These are phyloP conservation scores for Gossypium bickii DNA, from an alignment of 345 rosid species.

Conservation along the genomic window DNA sequence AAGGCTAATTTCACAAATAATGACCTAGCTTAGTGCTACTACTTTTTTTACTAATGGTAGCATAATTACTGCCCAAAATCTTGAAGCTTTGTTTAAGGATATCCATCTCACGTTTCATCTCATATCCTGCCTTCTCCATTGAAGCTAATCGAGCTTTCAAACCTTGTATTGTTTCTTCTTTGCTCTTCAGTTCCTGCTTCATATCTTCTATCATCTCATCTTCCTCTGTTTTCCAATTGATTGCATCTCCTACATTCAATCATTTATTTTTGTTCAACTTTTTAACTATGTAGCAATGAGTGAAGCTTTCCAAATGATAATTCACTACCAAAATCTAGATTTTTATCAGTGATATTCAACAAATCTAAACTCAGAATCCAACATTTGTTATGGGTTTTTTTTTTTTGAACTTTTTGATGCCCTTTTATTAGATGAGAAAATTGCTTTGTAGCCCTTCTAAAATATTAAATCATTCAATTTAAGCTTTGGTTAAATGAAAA, in stretches of 20 bases:
- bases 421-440: too few relatives aligned
- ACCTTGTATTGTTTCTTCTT: constrained; percentile 44
- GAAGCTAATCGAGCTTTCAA: constrained; percentile 38
- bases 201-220: constrained; percentile 50
- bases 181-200: constrained; percentile 44
- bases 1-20: not conserved
- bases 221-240: constrained; percentile 41
- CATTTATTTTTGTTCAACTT: too few relatives aligned
- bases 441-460: too few relatives aligned
- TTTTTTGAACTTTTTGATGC: too few relatives aligned
- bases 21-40: not conserved
- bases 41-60: not conserved
- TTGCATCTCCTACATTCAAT: constrained; percentile 35
- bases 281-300: not conserved
- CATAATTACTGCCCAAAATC: constrained; percentile 36
- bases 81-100: constrained; percentile 68
- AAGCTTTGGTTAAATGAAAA: too few relatives aligned
- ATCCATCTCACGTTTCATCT: constrained; percentile 50
- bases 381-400: too few relatives aligned
- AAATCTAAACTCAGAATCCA: too few relatives aligned
- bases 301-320: not conserved
- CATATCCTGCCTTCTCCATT: constrained; percentile 27
- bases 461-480: too few relatives aligned
- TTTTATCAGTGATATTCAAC: too few relatives aligned
- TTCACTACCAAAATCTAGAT: not conserved